These are phyloP conservation scores for Zygotorulaspora mrakii DNA, from an alignment of 1,139 yeast species.

Conservation along the genomic window DNA sequence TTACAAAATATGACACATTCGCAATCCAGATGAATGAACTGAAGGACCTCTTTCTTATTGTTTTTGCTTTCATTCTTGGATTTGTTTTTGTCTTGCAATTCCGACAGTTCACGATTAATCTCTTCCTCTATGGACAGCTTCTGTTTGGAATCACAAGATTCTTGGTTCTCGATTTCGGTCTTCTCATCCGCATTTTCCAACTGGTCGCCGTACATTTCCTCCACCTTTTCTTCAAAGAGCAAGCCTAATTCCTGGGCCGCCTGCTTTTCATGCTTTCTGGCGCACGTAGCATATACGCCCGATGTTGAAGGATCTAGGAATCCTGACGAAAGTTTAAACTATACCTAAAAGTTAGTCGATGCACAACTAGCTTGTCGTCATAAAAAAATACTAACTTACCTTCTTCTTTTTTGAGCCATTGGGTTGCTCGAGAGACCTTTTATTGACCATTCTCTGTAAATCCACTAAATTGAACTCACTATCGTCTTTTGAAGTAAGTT, in stretches of 20 bases:
- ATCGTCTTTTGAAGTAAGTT: neutral
- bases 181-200: slow-evolving; percentile 37
- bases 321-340: slow-evolving; percentile 31
- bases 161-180: slow-evolving; percentile 36
- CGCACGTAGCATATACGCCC: slow-evolving; percentile 84
- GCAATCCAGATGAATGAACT: slow-evolving; percentile 67
- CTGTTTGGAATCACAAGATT: slow-evolving; percentile 37
- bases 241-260: slow-evolving; percentile 70
- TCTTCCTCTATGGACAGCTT: slow-evolving; percentile 69
- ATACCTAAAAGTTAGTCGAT: slow-evolving; percentile 15
- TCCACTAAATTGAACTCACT: neutral
- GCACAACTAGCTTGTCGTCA: slow-evolving; percentile 7
- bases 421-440: slow-evolving; percentile 6
- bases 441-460: slow-evolving; percentile 8
- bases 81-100: slow-evolving; percentile 43
- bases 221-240: slow-evolving; percentile 56
- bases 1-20: slow-evolving; percentile 86
- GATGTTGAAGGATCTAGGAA: slow-evolving; percentile 68
- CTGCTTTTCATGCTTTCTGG: slow-evolving; percentile 68
- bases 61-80: slow-evolving; percentile 32
- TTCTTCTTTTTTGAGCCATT: slow-evolving; percentile 13
- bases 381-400: slow-evolving; percentile 8
- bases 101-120: slow-evolving; percentile 63
- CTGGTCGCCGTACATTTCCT: slow-evolving; percentile 49
- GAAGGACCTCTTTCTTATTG: slow-evolving; percentile 48